Conservation (phyloP, 352 stramenopile species). For the Phytophthora meadii region DNA sequence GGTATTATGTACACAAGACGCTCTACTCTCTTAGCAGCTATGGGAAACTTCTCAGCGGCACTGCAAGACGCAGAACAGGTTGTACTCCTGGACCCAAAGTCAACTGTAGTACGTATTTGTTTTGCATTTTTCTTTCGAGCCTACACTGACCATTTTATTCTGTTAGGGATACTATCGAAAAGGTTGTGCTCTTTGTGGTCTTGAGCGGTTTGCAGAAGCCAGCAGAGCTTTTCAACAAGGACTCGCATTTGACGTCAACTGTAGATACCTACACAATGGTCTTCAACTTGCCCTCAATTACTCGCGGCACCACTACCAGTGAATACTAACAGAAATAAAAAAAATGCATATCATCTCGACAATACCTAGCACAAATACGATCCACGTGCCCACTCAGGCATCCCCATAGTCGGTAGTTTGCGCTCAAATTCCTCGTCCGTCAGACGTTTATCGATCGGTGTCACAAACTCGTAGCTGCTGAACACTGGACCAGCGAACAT, state of each 20-base stretch:
- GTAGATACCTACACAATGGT: conserved; percentile 61
- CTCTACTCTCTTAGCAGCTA: conserved; percentile 64
- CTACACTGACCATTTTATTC: background rate
- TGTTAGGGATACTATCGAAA: conserved; percentile 76
- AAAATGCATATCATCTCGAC: background rate
- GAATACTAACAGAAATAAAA: background rate
- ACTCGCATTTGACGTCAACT: conserved; percentile 68
- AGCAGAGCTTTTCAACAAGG: conserved; percentile 68
- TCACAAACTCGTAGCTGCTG: conserved; percentile 28
- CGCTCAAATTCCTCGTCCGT: conserved; percentile 7
- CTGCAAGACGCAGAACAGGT: conserved; percentile 62
- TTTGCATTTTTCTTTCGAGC: background rate
- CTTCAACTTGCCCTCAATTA: conserved; percentile 54
- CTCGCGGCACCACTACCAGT: conserved; percentile 29
- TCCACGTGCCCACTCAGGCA: conserved; percentile 9
- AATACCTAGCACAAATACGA: conserved; percentile 10
- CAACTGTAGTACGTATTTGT: conserved; percentile 52
- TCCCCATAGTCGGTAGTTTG: background rate
- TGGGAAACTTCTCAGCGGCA: conserved; percentile 54
- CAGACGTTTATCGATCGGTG: conserved; percentile 10
- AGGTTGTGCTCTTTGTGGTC: conserved; percentile 62
- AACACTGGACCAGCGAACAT: conserved; percentile 22
- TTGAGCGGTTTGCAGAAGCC: conserved; percentile 59
- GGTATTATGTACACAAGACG: conserved; percentile 60
- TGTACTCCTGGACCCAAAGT: conserved; percentile 54